Evolutionary conservation across 805 yeast species (phyloP).

Genomic region (Candida maris): DNA sequence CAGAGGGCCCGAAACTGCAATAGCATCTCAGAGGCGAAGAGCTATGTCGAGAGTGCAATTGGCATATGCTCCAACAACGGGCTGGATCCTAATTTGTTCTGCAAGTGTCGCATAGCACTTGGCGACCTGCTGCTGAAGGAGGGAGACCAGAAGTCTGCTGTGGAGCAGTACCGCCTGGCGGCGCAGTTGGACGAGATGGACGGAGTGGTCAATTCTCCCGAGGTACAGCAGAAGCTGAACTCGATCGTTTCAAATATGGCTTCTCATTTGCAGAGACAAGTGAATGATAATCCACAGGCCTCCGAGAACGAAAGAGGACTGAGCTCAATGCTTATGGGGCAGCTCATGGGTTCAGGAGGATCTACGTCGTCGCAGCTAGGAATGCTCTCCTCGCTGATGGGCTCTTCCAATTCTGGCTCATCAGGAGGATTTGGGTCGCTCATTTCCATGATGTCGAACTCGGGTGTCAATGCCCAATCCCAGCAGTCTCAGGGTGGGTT

Average conservation of each 20-base stretch:
- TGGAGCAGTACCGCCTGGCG: slow-evolving; percentile 28
- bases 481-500: slow-evolving; percentile 27
- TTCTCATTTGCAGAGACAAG: slow-evolving; percentile 19
- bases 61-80: slow-evolving; percentile 16
- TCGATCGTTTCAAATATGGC: slow-evolving; percentile 21
- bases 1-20: slow-evolving; percentile 16
- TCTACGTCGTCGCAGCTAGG: slow-evolving; percentile 27
- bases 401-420: slow-evolving; percentile 13
- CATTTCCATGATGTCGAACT: slow-evolving; percentile 22
- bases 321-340: slow-evolving; percentile 25
- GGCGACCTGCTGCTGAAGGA: slow-evolving; percentile 27
- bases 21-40: slow-evolving; percentile 16
- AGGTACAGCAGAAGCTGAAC: slow-evolving; percentile 27
- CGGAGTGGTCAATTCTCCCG: slow-evolving; percentile 30
- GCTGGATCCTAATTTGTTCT: slow-evolving; percentile 26
- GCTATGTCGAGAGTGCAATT: slow-evolving; percentile 19
- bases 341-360: slow-evolving; percentile 23
- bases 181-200: slow-evolving; percentile 31
- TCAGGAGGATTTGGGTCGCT: slow-evolving; percentile 25
- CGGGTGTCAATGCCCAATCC: slow-evolving; percentile 22
- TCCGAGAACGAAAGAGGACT: slow-evolving; percentile 28
- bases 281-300: slow-evolving; percentile 19
- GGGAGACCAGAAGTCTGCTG: slow-evolving; percentile 24
- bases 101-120: slow-evolving; percentile 23
- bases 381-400: slow-evolving; percentile 24